Conservation (phyloP, 2,329 filamentous ascomycete genomes). For the Stagonosporopsis chrysanthemi region DNA sequence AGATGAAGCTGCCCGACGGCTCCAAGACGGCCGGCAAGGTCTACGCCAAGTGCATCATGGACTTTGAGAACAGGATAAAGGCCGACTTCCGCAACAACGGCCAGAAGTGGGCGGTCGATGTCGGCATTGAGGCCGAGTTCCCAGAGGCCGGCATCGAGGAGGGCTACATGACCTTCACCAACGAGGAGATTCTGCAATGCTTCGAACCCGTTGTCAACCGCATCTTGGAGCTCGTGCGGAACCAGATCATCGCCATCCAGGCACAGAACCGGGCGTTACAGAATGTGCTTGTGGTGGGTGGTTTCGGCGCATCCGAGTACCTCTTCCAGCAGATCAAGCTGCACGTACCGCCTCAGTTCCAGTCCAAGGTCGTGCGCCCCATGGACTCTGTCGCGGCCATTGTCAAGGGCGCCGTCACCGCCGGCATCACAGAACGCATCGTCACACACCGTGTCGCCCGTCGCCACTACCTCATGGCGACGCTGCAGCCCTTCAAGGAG, state of each 20-base stretch:
- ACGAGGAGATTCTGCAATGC: conserved; percentile 98
- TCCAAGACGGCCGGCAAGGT: conserved; percentile 98
- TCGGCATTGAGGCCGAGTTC: conserved; percentile 97
- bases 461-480: conserved; percentile 99
- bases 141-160: conserved; percentile 98
- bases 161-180: conserved; percentile 99
- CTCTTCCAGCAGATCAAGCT: conserved; percentile 99
- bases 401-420: conserved; percentile 96
- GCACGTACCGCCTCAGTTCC: conserved; percentile 96
- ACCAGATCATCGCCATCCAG: conserved; percentile 99
- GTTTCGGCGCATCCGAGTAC: conserved; percentile 97
- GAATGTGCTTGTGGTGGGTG: conserved; percentile 96
- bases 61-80: conserved; percentile 99
- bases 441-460: conserved; percentile 96
- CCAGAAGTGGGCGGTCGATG: conserved; percentile 98
- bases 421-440: conserved; percentile 95
- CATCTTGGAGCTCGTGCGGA: conserved; percentile 92
- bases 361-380: conserved; percentile 95
- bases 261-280: conserved; percentile 93
- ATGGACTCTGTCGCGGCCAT: conserved; percentile 99
- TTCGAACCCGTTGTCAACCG: conserved; percentile 98
- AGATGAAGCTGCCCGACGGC: conserved; percentile 98
- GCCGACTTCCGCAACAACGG: conserved; percentile 99
- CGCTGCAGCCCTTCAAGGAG: conserved; percentile 97
- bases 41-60: conserved; percentile 99